A percentile compares a stretch with the other conserved stretches of the same genome.
Conservation (phyloP, 2,329 filamentous ascomycete species). For the Fusarium sp. region DNA sequence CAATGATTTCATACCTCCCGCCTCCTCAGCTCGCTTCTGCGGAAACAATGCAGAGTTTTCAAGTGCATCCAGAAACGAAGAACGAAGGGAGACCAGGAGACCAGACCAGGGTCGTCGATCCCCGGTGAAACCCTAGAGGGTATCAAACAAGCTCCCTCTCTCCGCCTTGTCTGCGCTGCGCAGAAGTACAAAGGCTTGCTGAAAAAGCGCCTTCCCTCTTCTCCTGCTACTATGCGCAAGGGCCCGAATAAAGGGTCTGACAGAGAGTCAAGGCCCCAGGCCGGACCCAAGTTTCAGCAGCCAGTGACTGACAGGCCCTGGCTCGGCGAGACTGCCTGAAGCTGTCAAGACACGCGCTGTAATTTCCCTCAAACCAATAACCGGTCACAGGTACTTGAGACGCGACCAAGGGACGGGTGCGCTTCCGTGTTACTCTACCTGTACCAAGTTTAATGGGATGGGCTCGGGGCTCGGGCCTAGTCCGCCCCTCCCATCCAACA, state of each 20-base stretch:
- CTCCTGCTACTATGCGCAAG: slow-evolving; percentile 5
- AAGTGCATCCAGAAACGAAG: slow-evolving; percentile 14
- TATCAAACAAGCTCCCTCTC: slow-evolving; percentile 10
- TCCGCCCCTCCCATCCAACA: slow-evolving; percentile 18
- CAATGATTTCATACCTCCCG: slow-evolving; percentile 24
- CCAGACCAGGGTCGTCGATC: slow-evolving; percentile 20
- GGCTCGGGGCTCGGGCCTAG: slow-evolving; percentile 5
- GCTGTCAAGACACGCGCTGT: slow-evolving; percentile 35
- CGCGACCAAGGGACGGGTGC: slow-evolving; percentile 1
- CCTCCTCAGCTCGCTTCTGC: slow-evolving; percentile 5
- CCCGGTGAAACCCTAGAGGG: slow-evolving; percentile 33
- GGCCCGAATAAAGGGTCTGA: slow-evolving; percentile 19
- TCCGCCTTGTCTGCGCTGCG: background rate
- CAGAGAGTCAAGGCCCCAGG: background rate
- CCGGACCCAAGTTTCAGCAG: slow-evolving; percentile 27
- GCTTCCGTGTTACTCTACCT: slow-evolving; percentile 19
- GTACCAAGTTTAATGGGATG: slow-evolving; percentile 31
- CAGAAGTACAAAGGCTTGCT: too few relatives aligned
- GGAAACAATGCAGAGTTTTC: slow-evolving; percentile 32
- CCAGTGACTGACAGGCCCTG: slow-evolving; percentile 26
- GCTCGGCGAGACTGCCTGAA: slow-evolving; percentile 32
- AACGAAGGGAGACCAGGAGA: too few relatives aligned
- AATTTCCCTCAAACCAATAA: slow-evolving; percentile 29
- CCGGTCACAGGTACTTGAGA: slow-evolving; percentile 37
- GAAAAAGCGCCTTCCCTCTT: too few relatives aligned